phyloP scores from a whole-genome alignment of 768 basidiomycete species.

The Kwoniella bestiolae region DNA sequence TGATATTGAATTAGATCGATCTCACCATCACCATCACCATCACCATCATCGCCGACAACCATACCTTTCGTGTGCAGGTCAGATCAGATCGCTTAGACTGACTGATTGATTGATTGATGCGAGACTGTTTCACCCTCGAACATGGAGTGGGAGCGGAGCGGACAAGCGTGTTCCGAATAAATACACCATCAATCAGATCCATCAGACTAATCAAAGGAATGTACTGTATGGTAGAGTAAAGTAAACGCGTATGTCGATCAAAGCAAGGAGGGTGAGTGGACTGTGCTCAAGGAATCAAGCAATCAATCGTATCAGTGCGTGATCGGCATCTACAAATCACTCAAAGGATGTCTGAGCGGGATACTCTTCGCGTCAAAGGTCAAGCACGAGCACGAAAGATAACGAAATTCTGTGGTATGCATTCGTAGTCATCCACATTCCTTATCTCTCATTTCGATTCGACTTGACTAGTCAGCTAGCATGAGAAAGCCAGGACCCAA shows the following conservation, averaged over 20 bases:
- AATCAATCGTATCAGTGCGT: neutral
- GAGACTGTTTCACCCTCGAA: neutral
- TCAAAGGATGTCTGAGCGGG: neutral
- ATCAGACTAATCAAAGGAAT: neutral
- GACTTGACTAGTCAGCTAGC: too few relatives aligned
- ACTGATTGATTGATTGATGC: neutral
- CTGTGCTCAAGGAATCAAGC: neutral
- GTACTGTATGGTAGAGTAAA: neutral
- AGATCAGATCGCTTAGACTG: too few relatives aligned
- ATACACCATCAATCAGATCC: neutral
- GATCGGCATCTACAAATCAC: neutral
- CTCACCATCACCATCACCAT: too few relatives aligned
- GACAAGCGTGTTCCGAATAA: neutral
- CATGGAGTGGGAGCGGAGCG: neutral
- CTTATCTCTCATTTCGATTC: too few relatives aligned
- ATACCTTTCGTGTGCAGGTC: too few relatives aligned
- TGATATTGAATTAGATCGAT: too few relatives aligned
- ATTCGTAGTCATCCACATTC: neutral
- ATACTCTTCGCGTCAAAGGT: too few relatives aligned
- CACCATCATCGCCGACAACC: too few relatives aligned
- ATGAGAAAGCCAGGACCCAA: too few relatives aligned
- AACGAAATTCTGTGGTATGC: neutral
- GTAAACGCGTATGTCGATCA: neutral
- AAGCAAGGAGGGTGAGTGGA: neutral
- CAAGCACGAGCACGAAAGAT: neutral